Conservation (phyloP, 352 stramenopile genomes). For the Thalassiosira tumida region DNA sequence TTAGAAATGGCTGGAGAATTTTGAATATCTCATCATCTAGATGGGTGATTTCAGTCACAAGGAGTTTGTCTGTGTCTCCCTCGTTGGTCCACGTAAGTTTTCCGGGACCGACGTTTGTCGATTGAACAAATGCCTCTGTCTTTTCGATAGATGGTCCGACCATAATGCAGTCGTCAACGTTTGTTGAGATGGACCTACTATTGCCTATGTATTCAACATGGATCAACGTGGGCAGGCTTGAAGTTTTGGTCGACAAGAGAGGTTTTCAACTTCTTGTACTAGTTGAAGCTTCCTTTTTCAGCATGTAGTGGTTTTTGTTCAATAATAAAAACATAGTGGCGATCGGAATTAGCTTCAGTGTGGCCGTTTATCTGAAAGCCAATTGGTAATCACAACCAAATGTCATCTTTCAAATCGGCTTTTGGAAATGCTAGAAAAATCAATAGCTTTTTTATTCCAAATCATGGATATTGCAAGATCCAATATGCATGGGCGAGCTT, state of each 20-base stretch:
- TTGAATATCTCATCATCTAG: conserved; percentile 38
- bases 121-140: conserved; percentile 46
- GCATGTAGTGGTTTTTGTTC: conserved; percentile 69
- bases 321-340: conserved; percentile 54
- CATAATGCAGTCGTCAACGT: conserved; percentile 71
- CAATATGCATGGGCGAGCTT: conserved; percentile 70
- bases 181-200: conserved; percentile 38
- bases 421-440: conserved; percentile 61
- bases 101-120: conserved; percentile 41
- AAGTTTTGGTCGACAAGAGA: conserved; percentile 53
- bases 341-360: neutral
- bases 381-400: conserved; percentile 50
- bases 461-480: neutral
- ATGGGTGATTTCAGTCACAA: conserved; percentile 73
- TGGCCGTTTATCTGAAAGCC: conserved; percentile 8
- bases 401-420: conserved; percentile 45
- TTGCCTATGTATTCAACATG: conserved; percentile 67
- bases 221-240: conserved; percentile 38
- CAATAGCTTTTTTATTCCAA: conserved; percentile 39
- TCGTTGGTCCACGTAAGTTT: conserved; percentile 68
- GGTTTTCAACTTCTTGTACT: conserved; percentile 64
- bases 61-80: conserved; percentile 70
- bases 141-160: neutral
- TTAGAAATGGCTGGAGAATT: conserved; percentile 77
- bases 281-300: conserved; percentile 76